Percentiles rank a stretch among this genome's conserved stretches.
Evolutionary conservation across 2,329 filamentous ascomycete genomes (phyloP).

Genomic region (Aspergillus pseudoviridinutans): DNA sequence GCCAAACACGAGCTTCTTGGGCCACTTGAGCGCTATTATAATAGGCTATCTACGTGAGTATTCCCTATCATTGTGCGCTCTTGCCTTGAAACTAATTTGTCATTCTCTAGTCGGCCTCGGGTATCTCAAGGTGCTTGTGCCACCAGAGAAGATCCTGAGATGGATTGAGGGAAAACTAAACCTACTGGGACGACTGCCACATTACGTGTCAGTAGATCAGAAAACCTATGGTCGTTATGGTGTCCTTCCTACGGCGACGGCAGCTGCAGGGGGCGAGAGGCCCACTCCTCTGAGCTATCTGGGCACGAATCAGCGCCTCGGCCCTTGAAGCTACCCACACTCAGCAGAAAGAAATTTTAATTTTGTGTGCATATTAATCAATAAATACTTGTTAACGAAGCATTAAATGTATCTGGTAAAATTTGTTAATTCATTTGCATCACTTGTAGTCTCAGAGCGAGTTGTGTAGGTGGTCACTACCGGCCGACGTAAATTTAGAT

Average conservation of each 20-base stretch:
- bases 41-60: conserved; percentile 81
- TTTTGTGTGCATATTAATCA: conserved; percentile 30
- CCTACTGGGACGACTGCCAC: conserved; percentile 74
- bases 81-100: conserved; percentile 3
- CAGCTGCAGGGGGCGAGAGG: conserved; percentile 23
- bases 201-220: conserved; percentile 92
- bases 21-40: conserved; percentile 77
- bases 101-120: conserved; percentile 66
- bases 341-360: conserved; percentile 4
- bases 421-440: not conserved
- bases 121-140: conserved; percentile 83
- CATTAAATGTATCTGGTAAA: not conserved
- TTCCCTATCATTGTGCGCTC: not conserved
- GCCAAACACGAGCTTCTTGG: conserved; percentile 76
- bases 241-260: conserved; percentile 63
- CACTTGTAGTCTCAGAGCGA: conserved; percentile 9
- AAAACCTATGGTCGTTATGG: conserved; percentile 94
- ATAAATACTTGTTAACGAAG: conserved; percentile 13
- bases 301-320: conserved; percentile 61
- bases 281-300: conserved; percentile 56
- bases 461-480: conserved; percentile 30
- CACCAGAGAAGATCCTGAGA: conserved; percentile 79
- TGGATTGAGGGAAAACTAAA: conserved; percentile 89
- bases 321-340: conserved; percentile 49
- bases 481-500: conserved; percentile 28